A percentile compares a stretch with the other conserved stretches of the same genome.
These are phyloP conservation scores for Endoconidiophora laricicola DNA, from an alignment of 2,329 filamentous ascomycete species.

Conservation along the genomic window DNA sequence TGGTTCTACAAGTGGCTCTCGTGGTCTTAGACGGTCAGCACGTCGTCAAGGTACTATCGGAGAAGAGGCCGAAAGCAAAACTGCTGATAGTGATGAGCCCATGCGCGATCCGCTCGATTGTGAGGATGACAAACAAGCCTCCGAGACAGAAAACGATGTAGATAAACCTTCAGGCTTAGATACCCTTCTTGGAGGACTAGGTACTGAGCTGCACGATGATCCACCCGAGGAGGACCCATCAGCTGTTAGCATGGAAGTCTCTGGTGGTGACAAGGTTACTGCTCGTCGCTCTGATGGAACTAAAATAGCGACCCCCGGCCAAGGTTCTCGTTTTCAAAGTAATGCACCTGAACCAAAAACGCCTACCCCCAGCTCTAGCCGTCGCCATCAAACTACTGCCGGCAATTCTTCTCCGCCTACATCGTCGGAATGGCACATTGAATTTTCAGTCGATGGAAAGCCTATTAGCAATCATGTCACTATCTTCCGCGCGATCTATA, in stretches of 20 bases:
- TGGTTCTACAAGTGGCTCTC: conserved; percentile 1
- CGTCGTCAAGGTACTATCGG: conserved; percentile 28
- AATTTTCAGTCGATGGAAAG: conserved; percentile 77
- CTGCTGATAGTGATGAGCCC: conserved; percentile 36
- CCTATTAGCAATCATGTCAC: conserved; percentile 82
- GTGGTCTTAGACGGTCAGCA: conserved; percentile 36
- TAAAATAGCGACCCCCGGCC: conserved; percentile 64
- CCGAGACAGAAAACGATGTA: conserved; percentile 43
- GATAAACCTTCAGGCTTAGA: conserved; percentile 51
- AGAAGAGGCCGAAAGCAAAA: not conserved
- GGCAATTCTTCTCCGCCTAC: not conserved
- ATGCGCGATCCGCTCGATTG: conserved; percentile 67
- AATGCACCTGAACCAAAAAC: conserved; percentile 25
- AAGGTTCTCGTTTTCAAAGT: conserved; percentile 18
- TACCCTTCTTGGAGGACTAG: conserved; percentile 76
- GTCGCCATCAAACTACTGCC: not conserved
- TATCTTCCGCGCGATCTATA: conserved; percentile 86
- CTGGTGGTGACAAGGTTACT: conserved; percentile 70
- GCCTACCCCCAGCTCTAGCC: not conserved
- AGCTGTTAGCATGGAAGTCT: conserved; percentile 83
- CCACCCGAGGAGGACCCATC: conserved; percentile 45
- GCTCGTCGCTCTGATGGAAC: conserved; percentile 87
- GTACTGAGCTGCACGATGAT: conserved; percentile 64
- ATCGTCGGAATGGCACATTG: conserved; percentile 71
- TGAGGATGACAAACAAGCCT: conserved; percentile 75